These are phyloP conservation scores for Senna tora DNA, from an alignment of 306 rosid species.

Conservation along the genomic window DNA sequence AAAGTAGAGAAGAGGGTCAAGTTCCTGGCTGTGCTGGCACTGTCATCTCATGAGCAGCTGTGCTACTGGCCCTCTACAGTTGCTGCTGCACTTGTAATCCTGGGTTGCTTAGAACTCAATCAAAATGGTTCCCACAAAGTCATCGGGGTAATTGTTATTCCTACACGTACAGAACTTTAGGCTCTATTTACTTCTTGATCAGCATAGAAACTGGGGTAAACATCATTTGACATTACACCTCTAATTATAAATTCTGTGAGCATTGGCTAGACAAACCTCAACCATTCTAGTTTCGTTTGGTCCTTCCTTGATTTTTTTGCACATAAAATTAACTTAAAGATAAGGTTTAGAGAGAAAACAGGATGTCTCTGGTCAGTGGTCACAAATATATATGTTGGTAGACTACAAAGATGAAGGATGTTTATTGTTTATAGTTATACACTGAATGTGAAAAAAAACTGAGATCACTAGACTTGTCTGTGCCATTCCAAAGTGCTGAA, in stretches of 20 bases:
- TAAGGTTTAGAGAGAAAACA: neutral
- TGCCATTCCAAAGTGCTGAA: conserved; percentile 8
- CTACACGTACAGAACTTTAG: neutral
- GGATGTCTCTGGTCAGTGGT: neutral
- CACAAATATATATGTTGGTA: neutral
- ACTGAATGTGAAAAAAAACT: conserved; percentile 21
- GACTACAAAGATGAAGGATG: neutral
- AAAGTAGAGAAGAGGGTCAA: conserved; percentile 71
- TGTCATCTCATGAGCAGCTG: conserved; percentile 62
- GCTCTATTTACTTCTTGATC: conserved; percentile 24
- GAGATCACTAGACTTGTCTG: neutral
- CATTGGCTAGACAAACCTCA: conserved; percentile 1
- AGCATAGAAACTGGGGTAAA: neutral
- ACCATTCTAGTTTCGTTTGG: conserved; percentile 11
- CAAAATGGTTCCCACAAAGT: conserved; percentile 57
- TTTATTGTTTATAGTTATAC: conserved; percentile 22
- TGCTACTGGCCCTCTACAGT: conserved; percentile 87
- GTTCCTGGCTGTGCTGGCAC: conserved; percentile 67
- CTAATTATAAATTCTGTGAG: conserved; percentile 2
- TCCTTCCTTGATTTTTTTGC: conserved; percentile 9
- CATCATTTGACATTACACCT: neutral
- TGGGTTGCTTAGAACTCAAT: conserved; percentile 67
- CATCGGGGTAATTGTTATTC: conserved; percentile 57
- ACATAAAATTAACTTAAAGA: neutral
- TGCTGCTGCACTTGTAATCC: conserved; percentile 88